phyloP scores from a whole-genome alignment of 2,329 filamentous ascomycete genomes.

The Pseudonectria buxi region DNA sequence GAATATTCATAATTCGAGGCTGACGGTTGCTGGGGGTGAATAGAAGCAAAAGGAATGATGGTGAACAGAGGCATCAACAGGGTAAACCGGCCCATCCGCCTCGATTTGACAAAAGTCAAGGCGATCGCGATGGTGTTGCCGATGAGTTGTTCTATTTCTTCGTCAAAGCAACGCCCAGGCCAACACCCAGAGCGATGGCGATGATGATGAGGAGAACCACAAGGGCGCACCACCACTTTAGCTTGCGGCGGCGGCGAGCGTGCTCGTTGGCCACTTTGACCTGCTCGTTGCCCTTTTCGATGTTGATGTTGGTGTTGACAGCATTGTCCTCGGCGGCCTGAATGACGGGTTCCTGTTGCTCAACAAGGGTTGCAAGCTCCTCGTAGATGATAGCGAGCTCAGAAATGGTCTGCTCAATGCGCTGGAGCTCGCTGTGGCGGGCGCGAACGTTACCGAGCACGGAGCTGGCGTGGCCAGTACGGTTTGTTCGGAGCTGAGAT shows the following conservation, averaged over 20 bases:
- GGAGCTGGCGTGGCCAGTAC: conserved; percentile 63
- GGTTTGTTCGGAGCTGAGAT: conserved; percentile 64
- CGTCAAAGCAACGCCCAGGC: conserved; percentile 41
- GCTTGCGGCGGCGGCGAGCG: conserved; percentile 60
- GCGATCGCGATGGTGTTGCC: neutral
- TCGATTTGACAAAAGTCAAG: neutral
- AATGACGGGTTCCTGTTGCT: conserved; percentile 63
- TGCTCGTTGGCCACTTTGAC: conserved; percentile 61
- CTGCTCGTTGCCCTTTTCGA: conserved; percentile 63
- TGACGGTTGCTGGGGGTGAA: conserved; percentile 6
- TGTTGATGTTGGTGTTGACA: conserved; percentile 56
- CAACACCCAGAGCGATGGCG: conserved; percentile 48
- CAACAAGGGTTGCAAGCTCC: conserved; percentile 67
- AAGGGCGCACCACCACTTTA: conserved; percentile 75
- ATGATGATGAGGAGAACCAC: conserved; percentile 54
- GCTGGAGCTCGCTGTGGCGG: conserved; percentile 75
- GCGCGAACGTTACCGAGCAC: conserved; percentile 73
- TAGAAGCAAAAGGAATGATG: neutral
- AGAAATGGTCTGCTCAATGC: conserved; percentile 67
- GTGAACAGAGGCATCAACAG: conserved; percentile 7
- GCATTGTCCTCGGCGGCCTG: conserved; percentile 58
- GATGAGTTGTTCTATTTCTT: conserved; percentile 13
- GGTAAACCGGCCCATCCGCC: neutral
- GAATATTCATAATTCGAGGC: conserved; percentile 8
- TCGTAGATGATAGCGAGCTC: conserved; percentile 66